phyloP scores from a whole-genome alignment of 2,329 filamentous ascomycete species.

The Colletotrichum melonis region DNA sequence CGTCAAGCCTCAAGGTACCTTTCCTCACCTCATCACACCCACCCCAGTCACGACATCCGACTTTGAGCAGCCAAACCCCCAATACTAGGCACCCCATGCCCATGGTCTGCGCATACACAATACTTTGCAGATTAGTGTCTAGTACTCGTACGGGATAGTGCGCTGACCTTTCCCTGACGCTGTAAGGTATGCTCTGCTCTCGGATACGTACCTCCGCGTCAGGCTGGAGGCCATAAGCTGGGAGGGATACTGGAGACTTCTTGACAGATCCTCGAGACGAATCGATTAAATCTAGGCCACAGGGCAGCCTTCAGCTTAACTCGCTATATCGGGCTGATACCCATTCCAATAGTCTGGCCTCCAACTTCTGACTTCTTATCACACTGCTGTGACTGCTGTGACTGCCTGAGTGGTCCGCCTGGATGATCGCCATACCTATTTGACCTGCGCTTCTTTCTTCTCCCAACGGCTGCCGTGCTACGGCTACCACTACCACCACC shows the following conservation, averaged over 20 bases:
- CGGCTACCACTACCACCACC: neutral
- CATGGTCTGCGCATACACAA: neutral
- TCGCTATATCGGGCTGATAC: neutral
- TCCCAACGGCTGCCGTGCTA: neutral
- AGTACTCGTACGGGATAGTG: neutral
- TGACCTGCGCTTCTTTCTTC: neutral
- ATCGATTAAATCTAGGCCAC: neutral
- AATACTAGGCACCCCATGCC: neutral
- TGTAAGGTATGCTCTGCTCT: no score
- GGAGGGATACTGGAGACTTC: neutral
- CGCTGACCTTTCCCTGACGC: neutral
- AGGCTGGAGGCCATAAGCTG: neutral
- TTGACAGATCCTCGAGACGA: slow-evolving; percentile 8
- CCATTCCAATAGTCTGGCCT: neutral
- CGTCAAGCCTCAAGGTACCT: no score
- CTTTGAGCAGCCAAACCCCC: neutral
- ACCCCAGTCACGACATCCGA: neutral
- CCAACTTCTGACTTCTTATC: neutral
- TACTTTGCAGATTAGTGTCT: neutral
- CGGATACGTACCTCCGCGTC: neutral
- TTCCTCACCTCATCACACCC: neutral
- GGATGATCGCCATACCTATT: neutral
- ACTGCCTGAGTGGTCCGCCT: neutral
- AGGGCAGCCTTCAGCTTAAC: neutral
- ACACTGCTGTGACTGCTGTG: neutral